Base-by-base conservation (phyloP, 202 grass and related monocot species). In the Alloteropsis angusta region DNA sequence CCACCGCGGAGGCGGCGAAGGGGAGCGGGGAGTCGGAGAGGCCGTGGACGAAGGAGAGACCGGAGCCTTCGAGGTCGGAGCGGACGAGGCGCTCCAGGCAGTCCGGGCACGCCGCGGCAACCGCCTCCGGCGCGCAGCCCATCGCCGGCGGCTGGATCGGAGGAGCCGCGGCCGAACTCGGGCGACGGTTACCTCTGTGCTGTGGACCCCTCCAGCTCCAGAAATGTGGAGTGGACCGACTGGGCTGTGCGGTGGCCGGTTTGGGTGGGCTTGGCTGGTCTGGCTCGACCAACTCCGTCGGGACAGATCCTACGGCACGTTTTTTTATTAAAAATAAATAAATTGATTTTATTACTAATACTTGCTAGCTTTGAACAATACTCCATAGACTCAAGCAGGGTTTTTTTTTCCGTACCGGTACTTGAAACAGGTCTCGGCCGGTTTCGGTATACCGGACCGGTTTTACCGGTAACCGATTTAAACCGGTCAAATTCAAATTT, bases 11-110 rank as follows among this genome's bases (percentile, higher is more conserved):
- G 57, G 89, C 88, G 52, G 88, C 83, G 28, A 98, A 92, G 38
- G 95, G 95, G 49, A 98, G 89, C 50, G 83, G 77, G 43, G 91
- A 87, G 60, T 94, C 89, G 55, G 87, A 87, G 49, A 94, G 44
- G 11, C 91, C 91, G 75, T 94, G 71, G 61, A 93, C 79, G 81
- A 94, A 92, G 75, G 87, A 87, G 77, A 94, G 78, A 23, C 89
- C 85, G 36, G 66, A 57, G 36, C 76, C 59, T 3, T 75, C 68
- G 74, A 98, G 64, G 77, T 92, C 89, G 2, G 71, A 85, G 22
- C 48, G 83, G 67, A 98, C 65, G 47, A 80, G 85, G 28, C 85
- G 83, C 57, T 94, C 89, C 47, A 98, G 62, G 72, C 95, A 98
- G 61, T 98, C 95, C 15, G 85, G 88, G 81, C 95, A 94, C 69